Evolutionary conservation across 495 filamentous ascomycete genomes (phyloP).

Genomic region (Trichoderma erinaceum): DNA sequence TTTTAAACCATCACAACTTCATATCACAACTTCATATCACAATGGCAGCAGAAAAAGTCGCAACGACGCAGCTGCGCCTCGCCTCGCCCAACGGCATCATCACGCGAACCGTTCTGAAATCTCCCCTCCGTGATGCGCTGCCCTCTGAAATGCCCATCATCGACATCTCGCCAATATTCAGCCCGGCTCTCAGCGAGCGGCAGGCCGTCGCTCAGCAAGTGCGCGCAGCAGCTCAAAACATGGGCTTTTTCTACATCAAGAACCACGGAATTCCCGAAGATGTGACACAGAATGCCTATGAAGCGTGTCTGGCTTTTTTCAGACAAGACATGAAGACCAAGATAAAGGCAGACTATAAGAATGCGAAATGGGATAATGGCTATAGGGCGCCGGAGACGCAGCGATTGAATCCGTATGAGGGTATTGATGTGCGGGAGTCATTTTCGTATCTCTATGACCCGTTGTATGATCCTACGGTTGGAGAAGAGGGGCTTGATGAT

Average conservation of each 20-base stretch:
- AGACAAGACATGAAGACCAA: conserved; percentile 36
- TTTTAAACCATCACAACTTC: too few species aligned
- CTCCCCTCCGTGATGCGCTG: conserved; percentile 33
- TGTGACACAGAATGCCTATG: conserved; percentile 28
- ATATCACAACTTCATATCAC: not conserved
- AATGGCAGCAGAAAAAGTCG: not conserved
- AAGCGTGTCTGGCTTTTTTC: conserved; percentile 40
- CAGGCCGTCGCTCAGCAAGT: conserved; percentile 34
- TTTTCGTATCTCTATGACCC: conserved; percentile 43
- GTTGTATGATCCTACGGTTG: conserved; percentile 36
- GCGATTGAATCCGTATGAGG: conserved; percentile 34
- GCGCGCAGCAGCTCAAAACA: conserved; percentile 35
- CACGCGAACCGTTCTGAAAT: conserved; percentile 30
- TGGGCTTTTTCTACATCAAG: conserved; percentile 47
- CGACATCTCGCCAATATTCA: conserved; percentile 36
- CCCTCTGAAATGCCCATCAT: conserved; percentile 48
- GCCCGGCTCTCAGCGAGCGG: conserved; percentile 26
- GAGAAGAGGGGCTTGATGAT: conserved; percentile 24
- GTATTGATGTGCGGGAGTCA: conserved; percentile 34
- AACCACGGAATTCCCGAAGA: conserved; percentile 45
- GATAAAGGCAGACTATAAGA: conserved; percentile 24
- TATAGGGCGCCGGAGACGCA: conserved; percentile 27
- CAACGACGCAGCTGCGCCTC: conserved; percentile 31
- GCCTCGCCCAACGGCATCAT: conserved; percentile 37
- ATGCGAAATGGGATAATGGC: conserved; percentile 28